Conservation (phyloP, 495 filamentous ascomycete species). For the Polyplosphaeria fusca region DNA sequence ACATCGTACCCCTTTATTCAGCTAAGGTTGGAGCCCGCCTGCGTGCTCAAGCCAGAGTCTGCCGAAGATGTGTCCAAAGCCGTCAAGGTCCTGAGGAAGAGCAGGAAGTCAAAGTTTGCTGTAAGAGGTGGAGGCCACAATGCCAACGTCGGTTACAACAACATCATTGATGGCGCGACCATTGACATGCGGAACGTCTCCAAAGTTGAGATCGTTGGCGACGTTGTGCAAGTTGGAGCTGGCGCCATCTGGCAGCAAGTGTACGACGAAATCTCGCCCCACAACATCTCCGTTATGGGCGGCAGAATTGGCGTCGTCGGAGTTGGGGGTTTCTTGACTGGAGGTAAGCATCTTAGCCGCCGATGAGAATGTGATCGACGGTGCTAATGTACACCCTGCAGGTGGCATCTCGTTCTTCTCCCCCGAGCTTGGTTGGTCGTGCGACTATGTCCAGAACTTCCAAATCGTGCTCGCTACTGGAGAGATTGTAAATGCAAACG, state of each 20-base stretch:
- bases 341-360: constrained; percentile 30
- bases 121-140: constrained; percentile 35
- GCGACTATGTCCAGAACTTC: constrained; percentile 39
- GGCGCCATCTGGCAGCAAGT: constrained; percentile 35
- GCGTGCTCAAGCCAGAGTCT: background rate
- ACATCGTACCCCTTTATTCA: constrained; percentile 14
- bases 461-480: constrained; percentile 38
- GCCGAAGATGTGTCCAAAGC: constrained; percentile 1
- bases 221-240: constrained; percentile 25
- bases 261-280: constrained; percentile 25
- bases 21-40: background rate
- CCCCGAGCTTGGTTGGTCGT: constrained; percentile 31
- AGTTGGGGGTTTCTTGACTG: constrained; percentile 34
- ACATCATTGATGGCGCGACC: constrained; percentile 13
- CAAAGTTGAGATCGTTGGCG: background rate
- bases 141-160: constrained; percentile 2
- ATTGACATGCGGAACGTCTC: constrained; percentile 13
- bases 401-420: constrained; percentile 38
- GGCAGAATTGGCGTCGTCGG: constrained; percentile 32
- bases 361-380: background rate
- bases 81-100: background rate
- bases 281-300: constrained; percentile 26
- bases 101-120: constrained; percentile 20
- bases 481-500: constrained; percentile 31
- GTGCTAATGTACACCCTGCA: constrained; percentile 13